Conservation (phyloP, 202 grass and related monocot genomes). For the Elaeis oleifera region DNA sequence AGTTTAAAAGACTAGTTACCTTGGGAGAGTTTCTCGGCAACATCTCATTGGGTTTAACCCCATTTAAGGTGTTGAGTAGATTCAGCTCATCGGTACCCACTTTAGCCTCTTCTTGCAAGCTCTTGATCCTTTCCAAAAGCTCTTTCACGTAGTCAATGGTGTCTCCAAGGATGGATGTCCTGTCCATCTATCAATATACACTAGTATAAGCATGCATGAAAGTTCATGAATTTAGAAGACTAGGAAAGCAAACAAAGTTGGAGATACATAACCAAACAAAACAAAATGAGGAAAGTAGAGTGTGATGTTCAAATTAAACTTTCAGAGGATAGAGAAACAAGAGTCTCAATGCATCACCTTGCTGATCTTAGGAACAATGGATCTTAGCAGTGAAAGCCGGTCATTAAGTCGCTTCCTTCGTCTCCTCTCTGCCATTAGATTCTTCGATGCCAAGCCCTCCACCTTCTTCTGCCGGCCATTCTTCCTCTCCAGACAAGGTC, state of each 20-base stretch:
- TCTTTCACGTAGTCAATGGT: slow-evolving; percentile 95
- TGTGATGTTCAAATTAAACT: no score
- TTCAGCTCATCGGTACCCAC: slow-evolving; percentile 32
- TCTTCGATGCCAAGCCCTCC: slow-evolving; percentile 59
- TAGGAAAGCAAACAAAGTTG: no score
- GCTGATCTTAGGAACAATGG: slow-evolving; percentile 87
- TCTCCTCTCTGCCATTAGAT: slow-evolving; percentile 89
- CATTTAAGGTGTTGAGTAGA: slow-evolving; percentile 35
- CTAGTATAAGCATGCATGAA: no score
- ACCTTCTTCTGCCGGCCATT: slow-evolving; percentile 19
- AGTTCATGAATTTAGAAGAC: no score
- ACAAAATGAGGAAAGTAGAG: no score
- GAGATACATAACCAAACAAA: no score
- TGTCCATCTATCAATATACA: slow-evolving; percentile 50
- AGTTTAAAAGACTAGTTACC: slow-evolving; percentile 27
- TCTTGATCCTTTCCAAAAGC: slow-evolving; percentile 66
- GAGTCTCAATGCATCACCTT: slow-evolving; percentile 33
- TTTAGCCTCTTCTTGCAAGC: slow-evolving; percentile 53
- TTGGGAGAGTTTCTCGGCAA: slow-evolving; percentile 64
- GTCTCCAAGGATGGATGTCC: slow-evolving; percentile 85
- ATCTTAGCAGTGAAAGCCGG: slow-evolving; percentile 90
- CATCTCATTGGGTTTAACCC: slow-evolving; percentile 37
- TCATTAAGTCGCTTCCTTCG: slow-evolving; percentile 88
- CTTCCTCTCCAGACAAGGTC: slow-evolving; percentile 21
- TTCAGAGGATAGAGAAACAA: no score